phyloP scores from a whole-genome alignment of 768 basidiomycete species.

The Boletus reticulatus region DNA sequence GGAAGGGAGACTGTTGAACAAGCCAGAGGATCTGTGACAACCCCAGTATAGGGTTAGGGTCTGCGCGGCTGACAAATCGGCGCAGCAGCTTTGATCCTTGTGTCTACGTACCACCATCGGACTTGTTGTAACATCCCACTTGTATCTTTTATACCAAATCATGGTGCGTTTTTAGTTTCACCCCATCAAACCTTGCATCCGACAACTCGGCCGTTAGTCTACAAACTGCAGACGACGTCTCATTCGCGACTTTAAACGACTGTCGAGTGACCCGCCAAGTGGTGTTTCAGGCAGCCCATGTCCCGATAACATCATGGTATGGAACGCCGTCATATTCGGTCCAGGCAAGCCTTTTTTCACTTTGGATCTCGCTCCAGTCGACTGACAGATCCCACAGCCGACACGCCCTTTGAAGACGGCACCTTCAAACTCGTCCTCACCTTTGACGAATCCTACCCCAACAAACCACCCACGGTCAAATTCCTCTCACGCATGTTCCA shows the following conservation, averaged over 20 bases:
- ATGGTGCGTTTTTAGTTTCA: slow-evolving; percentile 18
- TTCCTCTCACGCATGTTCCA: slow-evolving; percentile 99
- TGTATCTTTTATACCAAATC: background rate
- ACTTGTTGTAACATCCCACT: background rate
- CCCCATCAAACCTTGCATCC: background rate
- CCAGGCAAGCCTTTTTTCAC: slow-evolving; percentile 76
- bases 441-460: slow-evolving; percentile 98
- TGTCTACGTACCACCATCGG: background rate
- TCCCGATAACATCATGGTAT: slow-evolving; percentile 98
- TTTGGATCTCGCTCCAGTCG: background rate
- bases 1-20: slow-evolving; percentile 64
- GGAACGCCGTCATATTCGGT: slow-evolving; percentile 99
- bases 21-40: slow-evolving; percentile 20
- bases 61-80: slow-evolving; percentile 19
- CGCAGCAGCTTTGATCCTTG: too few species aligned
- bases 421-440: slow-evolving; percentile 95
- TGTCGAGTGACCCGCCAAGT: slow-evolving; percentile 91
- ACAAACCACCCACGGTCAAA: slow-evolving; percentile 96
- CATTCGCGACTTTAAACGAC: slow-evolving; percentile 96
- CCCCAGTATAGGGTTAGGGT: slow-evolving; percentile 23
- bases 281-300: slow-evolving; percentile 97
- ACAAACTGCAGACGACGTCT: slow-evolving; percentile 93
- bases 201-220: slow-evolving; percentile 50
- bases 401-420: slow-evolving; percentile 98
- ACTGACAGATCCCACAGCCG: slow-evolving; percentile 50